Percentiles rank a stretch among this genome's conserved stretches.
These are phyloP conservation scores for Pyricularia sp. DNA, from an alignment of 2,329 filamentous ascomycete species.

Conservation along the genomic window DNA sequence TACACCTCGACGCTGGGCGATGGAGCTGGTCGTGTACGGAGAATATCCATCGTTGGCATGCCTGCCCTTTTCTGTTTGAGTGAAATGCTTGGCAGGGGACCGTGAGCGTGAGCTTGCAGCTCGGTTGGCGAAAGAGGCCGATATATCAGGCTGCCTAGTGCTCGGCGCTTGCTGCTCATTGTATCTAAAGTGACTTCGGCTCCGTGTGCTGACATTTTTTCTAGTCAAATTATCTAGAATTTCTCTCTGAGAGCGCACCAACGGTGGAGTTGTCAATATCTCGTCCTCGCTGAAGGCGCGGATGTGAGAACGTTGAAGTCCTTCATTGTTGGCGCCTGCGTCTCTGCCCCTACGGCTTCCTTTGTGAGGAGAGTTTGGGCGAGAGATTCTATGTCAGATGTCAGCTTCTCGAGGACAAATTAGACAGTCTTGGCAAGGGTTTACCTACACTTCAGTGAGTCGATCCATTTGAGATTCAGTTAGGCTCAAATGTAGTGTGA, in stretches of 20 bases:
- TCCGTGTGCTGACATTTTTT: not conserved
- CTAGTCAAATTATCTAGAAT: not conserved
- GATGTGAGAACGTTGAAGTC: not conserved
- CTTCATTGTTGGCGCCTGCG: not conserved
- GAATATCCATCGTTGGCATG: not conserved
- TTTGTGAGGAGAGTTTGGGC: not conserved
- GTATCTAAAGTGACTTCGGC: not conserved
- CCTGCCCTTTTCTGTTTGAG: not conserved
- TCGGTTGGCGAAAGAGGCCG: not conserved
- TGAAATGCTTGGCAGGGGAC: not conserved
- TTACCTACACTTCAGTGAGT: constrained; percentile 33
- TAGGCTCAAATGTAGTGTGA: constrained; percentile 37
- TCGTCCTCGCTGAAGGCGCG: constrained; percentile 3
- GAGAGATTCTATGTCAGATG: constrained; percentile 9
- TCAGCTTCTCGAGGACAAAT: not conserved
- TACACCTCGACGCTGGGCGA: constrained; percentile 3
- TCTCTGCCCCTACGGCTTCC: not conserved
- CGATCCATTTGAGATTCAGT: constrained; percentile 39
- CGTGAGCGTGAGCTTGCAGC: not conserved
- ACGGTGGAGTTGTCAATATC: not conserved
- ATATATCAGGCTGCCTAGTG: not conserved
- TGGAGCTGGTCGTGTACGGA: not conserved
- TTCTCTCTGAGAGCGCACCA: not conserved
- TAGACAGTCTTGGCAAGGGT: not conserved
- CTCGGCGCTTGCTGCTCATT: not conserved